Evolutionary conservation across 1,284 basidiomycete genomes (phyloP), one percentile per base, ranked within the genome.

Genomic region (Xerocomus amazonicus): DNA sequence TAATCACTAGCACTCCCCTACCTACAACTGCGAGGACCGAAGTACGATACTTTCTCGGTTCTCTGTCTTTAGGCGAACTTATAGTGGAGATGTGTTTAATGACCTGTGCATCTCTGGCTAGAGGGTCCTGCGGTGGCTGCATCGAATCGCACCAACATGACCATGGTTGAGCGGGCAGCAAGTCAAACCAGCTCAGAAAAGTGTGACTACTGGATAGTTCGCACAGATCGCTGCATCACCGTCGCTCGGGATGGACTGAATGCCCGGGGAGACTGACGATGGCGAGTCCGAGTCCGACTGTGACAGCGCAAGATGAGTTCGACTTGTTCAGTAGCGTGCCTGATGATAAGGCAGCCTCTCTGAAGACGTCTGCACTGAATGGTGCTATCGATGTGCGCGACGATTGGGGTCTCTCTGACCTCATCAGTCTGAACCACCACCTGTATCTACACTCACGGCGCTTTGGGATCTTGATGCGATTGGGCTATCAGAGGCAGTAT

Each of bases 81-180:
- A 29, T 3, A 27, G 45, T 39, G 68, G 70, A 8, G 89, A 92
- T 70, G 87, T 86, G 2, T 92, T 92, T 66, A 79, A 82, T 50
- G 73, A 72, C 14, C 67, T 91, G n/a, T 70, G 90, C 6, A 67
- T 74, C 0, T 70, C 73, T 66, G 75, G 3, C 61, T 73, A 7
- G 58, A 65, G 13, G 60, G 52, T 28, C 47, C 70, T 4, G 49
- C 41, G 53, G 51, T 29, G 55, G 34, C 70, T 14, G 70, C 68
- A 45, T 64, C 37, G 19, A 23, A 23, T 23, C 19, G 4, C 19
- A 4, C 19, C 19, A 23, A 4, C 19, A 23, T 23, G 19, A 4
- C 19, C 19, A 23, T 23, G 4, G 19, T 23, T 23, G 19, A 4
- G 19, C 19, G 19, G 19, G 19, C 4, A 23, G 19, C 19, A 23